These are phyloP conservation scores for Holtermanniella nyarrowii DNA, from an alignment of 768 basidiomycete genomes.

Conservation along the genomic window DNA sequence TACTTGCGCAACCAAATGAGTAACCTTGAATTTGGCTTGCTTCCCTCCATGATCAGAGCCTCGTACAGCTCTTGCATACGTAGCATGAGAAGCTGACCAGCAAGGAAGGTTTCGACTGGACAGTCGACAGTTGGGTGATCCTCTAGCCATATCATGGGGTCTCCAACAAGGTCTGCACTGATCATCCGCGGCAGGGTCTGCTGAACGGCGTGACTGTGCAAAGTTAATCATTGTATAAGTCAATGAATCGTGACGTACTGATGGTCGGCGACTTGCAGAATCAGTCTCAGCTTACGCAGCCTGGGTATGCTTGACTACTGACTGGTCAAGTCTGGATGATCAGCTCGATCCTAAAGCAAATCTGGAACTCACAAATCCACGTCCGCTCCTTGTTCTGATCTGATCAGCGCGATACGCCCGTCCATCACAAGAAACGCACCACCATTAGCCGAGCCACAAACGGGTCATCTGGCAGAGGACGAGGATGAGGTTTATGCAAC, in stretches of 20 bases:
- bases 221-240: background rate
- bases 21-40: background rate
- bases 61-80: background rate
- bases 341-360: background rate
- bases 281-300: background rate
- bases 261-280: conserved; percentile 7
- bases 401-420: background rate
- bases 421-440: background rate
- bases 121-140: conserved; percentile 3
- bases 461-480: conserved; percentile 6
- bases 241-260: conserved; percentile 1
- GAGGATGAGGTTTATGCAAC: background rate
- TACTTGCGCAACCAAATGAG: background rate
- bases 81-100: background rate
- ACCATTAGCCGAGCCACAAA: conserved; percentile 2
- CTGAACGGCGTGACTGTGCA: conserved; percentile 6
- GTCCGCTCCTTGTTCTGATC: conserved; percentile 4
- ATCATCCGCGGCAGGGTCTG: conserved; percentile 9
- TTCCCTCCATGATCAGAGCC: background rate
- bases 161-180: background rate
- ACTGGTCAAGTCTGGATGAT: background rate
- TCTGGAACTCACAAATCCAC: conserved; percentile 4
- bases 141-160: conserved; percentile 6
- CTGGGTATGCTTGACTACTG: background rate
- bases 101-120: conserved; percentile 6